Evolutionary conservation across 352 stramenopile genomes (phyloP), one percentile per base, ranked within the genome.

Genomic region (Phytophthora citricola): DNA sequence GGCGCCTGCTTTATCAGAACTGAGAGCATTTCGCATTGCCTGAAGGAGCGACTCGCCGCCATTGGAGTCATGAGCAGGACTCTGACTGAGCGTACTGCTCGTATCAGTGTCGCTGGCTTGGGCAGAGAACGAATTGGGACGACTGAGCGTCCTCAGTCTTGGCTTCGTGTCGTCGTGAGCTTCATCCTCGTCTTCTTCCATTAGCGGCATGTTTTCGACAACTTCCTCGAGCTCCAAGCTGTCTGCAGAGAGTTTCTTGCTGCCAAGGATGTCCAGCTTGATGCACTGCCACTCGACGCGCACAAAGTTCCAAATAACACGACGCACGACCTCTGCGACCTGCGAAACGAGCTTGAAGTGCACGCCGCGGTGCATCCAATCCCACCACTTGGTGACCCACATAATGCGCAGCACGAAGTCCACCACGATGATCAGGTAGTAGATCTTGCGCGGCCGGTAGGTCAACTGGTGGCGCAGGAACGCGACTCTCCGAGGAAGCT

Each of bases 341-440:
- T 96, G 90, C 32, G 81, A 84, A 15, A 94, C 61, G 39, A 94
- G 69, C 66, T 93, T 94, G 61, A 92, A 94, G 41, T 94, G 78
- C 47, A 91, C 79, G 43, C 86, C 86, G 39, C 77, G 76, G 63
- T 88, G 79, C 63, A 81, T 73, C 86, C 86, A 94, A 58, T 87
- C 75, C 79, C 83, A 94, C 83, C 85, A 93, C 74, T 92, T 93
- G 60, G 86, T 86, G 27, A 98, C 95, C 97, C 97, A 99, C 66
- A 98, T 87, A 58, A 98, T 98, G 26, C 97, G 87, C 40, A 99
- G 77, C 29, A 94, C 71, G 44, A 98, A 91, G 78, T 99, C 96
- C 26, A 97, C 57, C 5, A 75, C 83, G 38, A 99, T 98, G 9
- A 97, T 82, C 10, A 77, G 43, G 64, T 98, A 99, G 77, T 99